Evolutionary conservation across 1,139 yeast species (phyloP).

Genomic region (Diutina pseudorugosa): DNA sequence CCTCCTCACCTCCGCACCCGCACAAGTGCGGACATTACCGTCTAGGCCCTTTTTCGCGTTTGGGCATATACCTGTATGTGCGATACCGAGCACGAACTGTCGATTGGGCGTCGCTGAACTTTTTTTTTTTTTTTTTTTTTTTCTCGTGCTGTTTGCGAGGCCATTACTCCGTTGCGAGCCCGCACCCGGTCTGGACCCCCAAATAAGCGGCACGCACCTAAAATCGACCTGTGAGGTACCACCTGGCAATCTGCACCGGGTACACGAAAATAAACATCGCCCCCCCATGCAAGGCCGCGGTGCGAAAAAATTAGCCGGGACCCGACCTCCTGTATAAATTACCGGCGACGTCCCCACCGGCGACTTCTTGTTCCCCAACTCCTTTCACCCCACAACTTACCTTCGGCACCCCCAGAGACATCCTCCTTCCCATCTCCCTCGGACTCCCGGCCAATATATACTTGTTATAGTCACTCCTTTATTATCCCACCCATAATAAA

Average conservation of each 20-base stretch:
- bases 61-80: no score
- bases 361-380: background rate
- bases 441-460: slow-evolving; percentile 1
- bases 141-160: background rate
- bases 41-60: no score
- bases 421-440: background rate
- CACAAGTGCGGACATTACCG: no score
- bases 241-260: background rate
- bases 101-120: no score
- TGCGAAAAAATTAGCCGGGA: background rate
- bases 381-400: background rate
- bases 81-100: no score
- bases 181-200: background rate
- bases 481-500: slow-evolving; percentile 5
- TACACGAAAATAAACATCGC: background rate
- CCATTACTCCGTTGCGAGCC: background rate
- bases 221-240: background rate
- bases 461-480: slow-evolving; percentile 4
- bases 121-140: no score
- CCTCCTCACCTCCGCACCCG: no score
- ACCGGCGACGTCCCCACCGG: background rate
- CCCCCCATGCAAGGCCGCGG: background rate
- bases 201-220: background rate
- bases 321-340: background rate
- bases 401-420: background rate